Percentiles rank a stretch among this genome's conserved stretches.
phyloP scores from a whole-genome alignment of 2,329 filamentous ascomycete genomes.

The Alternaria arbusti region DNA sequence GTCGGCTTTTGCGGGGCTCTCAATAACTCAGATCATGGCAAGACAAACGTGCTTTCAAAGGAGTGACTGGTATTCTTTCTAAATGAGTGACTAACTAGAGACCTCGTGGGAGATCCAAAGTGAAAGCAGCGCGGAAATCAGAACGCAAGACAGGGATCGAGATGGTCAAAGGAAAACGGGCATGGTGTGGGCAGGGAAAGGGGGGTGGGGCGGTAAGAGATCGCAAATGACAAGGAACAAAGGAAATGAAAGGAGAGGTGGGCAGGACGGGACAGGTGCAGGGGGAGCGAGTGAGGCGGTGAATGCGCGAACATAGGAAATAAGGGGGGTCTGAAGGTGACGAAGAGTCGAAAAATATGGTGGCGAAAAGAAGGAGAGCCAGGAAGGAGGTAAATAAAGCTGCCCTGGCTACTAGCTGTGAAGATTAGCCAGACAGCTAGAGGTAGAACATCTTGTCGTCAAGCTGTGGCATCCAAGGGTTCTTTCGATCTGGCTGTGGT shows the following conservation, averaged over 20 bases:
- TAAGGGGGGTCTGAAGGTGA: not conserved
- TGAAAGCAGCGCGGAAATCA: not conserved
- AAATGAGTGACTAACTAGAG: not conserved
- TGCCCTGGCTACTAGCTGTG: too few relatives aligned
- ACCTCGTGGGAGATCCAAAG: fast-evolving
- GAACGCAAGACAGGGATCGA: not conserved
- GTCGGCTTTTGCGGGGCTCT: too few relatives aligned
- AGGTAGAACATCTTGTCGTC: constrained; percentile 12
- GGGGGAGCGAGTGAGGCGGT: not conserved
- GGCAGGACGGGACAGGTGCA: not conserved
- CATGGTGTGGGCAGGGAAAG: not conserved
- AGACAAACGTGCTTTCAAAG: not conserved
- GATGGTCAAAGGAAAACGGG: not conserved
- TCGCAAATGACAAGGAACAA: not conserved
- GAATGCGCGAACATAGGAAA: not conserved
- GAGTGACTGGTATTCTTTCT: not conserved
- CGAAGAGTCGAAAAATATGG: too few relatives aligned
- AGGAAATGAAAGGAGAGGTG: not conserved
- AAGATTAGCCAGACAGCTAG: not conserved
- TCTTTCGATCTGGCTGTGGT: not conserved
- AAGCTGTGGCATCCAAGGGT: not conserved
- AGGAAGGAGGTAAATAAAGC: not conserved
- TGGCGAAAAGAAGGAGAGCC: too few relatives aligned
- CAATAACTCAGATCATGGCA: not conserved
- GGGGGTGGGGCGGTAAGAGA: not conserved